Evolutionary conservation across 2,329 filamentous ascomycete species (phyloP).

Genomic region (Myrmaecium sp.): DNA sequence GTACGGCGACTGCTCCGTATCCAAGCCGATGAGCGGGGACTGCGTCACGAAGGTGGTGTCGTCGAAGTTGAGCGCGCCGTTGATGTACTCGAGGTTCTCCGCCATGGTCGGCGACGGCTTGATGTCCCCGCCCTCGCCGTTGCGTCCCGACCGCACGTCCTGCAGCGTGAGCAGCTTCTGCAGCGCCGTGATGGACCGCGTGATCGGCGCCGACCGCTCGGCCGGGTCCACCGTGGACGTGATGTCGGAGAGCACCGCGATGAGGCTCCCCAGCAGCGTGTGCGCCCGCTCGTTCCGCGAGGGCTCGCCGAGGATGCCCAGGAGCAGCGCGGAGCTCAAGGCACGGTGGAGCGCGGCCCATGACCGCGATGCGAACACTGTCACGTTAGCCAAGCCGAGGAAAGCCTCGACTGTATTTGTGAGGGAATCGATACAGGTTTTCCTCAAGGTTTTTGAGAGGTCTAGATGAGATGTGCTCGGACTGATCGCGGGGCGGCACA

Average conservation of each 20-base stretch:
- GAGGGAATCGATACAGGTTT: constrained; percentile 38
- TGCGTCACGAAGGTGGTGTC: constrained; percentile 15
- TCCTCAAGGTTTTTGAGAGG: constrained; percentile 30
- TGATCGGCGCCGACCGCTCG: constrained; percentile 30
- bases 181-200: constrained; percentile 28
- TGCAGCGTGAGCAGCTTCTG: constrained; percentile 23
- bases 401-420: constrained; percentile 43
- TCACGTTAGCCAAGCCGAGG: constrained; percentile 39
- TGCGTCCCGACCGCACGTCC: constrained; percentile 9
- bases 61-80: constrained; percentile 15
- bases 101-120: constrained; percentile 7
- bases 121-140: too few relatives aligned
- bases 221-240: constrained; percentile 29
- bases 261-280: constrained; percentile 27
- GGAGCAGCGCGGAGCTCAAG: constrained; percentile 26
- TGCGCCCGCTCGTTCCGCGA: constrained; percentile 28
- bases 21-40: constrained; percentile 18
- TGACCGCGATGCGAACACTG: constrained; percentile 24
- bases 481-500: constrained; percentile 44
- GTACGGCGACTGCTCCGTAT: constrained; percentile 28
- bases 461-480: constrained; percentile 28
- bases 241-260: constrained; percentile 28
- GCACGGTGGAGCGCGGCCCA: constrained; percentile 28
- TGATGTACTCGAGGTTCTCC: constrained; percentile 20
- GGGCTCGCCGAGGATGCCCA: constrained; percentile 34